A percentile compares a stretch with the other conserved stretches of the same genome.
Conservation (phyloP, 1,284 basidiomycete species). For the Coniferiporia weirii region DNA sequence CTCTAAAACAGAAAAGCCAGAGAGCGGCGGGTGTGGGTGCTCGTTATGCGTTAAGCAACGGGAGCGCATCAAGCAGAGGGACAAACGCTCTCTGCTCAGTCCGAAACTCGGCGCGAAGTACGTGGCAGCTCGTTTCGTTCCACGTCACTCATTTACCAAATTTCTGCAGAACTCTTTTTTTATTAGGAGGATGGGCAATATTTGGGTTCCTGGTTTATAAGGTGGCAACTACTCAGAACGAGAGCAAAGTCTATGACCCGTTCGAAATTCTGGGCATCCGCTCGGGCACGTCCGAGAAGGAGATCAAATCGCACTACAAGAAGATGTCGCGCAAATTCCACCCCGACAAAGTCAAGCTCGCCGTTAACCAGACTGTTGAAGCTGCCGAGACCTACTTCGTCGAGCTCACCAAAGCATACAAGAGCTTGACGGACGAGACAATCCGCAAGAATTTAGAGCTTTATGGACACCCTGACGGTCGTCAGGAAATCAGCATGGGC, state of each 20-base stretch:
- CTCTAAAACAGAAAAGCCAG: conserved; percentile 23
- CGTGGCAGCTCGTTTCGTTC: conserved; percentile 21
- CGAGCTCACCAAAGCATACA: conserved; percentile 97
- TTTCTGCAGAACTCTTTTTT: conserved; percentile 41
- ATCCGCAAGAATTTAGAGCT: conserved; percentile 89
- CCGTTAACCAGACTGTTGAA: conserved; percentile 83
- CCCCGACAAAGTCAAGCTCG: conserved; percentile 92
- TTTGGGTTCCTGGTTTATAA: conserved; percentile 68
- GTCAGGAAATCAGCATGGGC: conserved; percentile 91
- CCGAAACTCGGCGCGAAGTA: conserved; percentile 44
- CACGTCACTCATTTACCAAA: not conserved
- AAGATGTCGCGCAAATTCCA: conserved; percentile 90
- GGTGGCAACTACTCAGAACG: conserved; percentile 53
- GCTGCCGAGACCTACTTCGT: conserved; percentile 89
- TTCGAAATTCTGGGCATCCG: conserved; percentile 90
- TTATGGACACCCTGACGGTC: conserved; percentile 96
- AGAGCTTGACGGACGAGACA: conserved; percentile 91
- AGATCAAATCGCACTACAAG: conserved; percentile 96
- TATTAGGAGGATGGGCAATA: conserved; percentile 72
- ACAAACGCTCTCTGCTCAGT: conserved; percentile 40
- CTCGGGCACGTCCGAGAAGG: conserved; percentile 70
- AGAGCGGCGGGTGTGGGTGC: conserved; percentile 56
- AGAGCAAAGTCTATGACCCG: conserved; percentile 84
- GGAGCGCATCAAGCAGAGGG: conserved; percentile 38
- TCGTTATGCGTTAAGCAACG: conserved; percentile 58